Evolutionary conservation across 305 asterid genomes (phyloP).

Genomic region (Withania somnifera): DNA sequence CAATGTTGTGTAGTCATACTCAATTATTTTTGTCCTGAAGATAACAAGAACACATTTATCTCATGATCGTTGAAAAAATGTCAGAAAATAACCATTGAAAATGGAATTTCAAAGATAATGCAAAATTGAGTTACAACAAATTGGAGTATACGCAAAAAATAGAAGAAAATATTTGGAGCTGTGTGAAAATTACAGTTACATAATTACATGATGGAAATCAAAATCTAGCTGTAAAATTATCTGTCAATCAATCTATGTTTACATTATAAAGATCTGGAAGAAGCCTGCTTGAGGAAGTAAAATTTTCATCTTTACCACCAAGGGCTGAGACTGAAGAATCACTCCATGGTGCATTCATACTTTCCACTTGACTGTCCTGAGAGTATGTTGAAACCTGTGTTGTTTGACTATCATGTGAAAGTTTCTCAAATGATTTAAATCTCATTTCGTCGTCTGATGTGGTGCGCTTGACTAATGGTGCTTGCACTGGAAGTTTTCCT

Average conservation of each 20-base stretch:
- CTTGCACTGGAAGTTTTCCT: conserved; percentile 62
- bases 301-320: conserved; percentile 25
- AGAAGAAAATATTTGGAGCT: neutral
- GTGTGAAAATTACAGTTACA: neutral
- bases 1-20: too few species aligned
- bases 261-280: conserved; percentile 20
- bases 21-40: too few species aligned
- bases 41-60: too few species aligned
- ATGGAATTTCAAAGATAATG: neutral
- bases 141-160: too few species aligned
- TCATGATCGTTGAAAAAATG: too few species aligned
- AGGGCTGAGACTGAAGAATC: conserved; percentile 53
- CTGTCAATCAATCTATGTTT: conserved; percentile 2
- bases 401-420: conserved; percentile 64
- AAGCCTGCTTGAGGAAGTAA: conserved; percentile 29
- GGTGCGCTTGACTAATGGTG: conserved; percentile 46
- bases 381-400: conserved; percentile 34
- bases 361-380: conserved; percentile 30
- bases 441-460: conserved; percentile 28
- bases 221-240: neutral
- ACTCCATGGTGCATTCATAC: conserved; percentile 54
- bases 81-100: too few species aligned
- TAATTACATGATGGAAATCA: neutral
- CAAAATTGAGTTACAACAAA: neutral
- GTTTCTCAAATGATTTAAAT: conserved; percentile 49